Evolutionary conservation across 2,329 filamentous ascomycete species (phyloP), one percentile per base, ranked within the genome.

Genomic region (Botryotinia narcissicola): DNA sequence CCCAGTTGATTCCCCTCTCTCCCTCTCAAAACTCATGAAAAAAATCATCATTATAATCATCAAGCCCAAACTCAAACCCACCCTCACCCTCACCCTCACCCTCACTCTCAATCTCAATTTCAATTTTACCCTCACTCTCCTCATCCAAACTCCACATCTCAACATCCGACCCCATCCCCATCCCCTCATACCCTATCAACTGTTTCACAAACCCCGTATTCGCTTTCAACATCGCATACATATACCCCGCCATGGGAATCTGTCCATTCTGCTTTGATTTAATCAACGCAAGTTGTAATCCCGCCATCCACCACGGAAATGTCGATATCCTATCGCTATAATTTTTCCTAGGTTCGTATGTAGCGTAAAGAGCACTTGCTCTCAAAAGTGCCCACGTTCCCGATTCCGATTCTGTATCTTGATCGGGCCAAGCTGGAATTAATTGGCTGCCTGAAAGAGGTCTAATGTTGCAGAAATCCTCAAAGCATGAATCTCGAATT

Each of bases 311-410:
- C 80, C 80, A 82, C 3, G 75, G 69, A 9, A 81, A 73, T 1
- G 35, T 74, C 4, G 32, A 7, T 4, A 74, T 40, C 12, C 68
- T 70, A 5, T n/a, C 22, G 3, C 29, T 54, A 22, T 37, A 48
- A 10, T 20, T 59, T 12, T 40, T 42, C 12, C 62, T 40, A 0
- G 51, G 44, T 3, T 51, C 66, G 64, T 76, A 79, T 5, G 42
- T 73, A 4, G 73, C 75, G 62, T 78, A 81, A 7, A 80, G 74
- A 7, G 82, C 78, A 0, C 85, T 86, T 1, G 86, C 86, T 63
- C 83, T 84, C 9, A 87, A 76, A 0, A 82, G 74, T 1, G 84
- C 81, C 86, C 86, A 88, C 0, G 75, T 35, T 32, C 81, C 76
- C 18, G 76, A 68, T 14, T 79, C 77, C 3, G 73, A 59, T 0